Percentiles rank a stretch among this genome's conserved stretches.
Conservation (phyloP, 331 rosid genomes). For the Ulmus americana region DNA sequence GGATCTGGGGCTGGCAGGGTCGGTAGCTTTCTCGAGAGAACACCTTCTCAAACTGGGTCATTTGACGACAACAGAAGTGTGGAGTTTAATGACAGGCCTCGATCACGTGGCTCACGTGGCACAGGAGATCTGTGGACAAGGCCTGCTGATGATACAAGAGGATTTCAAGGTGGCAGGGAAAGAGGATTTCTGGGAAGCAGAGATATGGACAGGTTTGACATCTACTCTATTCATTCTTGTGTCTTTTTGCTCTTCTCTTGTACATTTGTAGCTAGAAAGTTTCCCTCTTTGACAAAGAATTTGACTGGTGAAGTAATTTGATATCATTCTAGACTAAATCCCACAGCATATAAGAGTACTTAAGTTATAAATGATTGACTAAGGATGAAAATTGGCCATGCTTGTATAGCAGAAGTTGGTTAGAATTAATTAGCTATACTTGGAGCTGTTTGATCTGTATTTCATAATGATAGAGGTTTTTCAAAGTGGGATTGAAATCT, state of each 20-base stretch:
- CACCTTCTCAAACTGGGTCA: conserved; percentile 67
- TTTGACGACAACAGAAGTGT: conserved; percentile 63
- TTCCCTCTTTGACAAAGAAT: background rate
- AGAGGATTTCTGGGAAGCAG: conserved; percentile 66
- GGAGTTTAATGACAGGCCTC: conserved; percentile 65
- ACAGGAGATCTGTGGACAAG: conserved; percentile 60
- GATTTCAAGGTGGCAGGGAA: conserved; percentile 62
- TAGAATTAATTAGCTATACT: too few relatives aligned
- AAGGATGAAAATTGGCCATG: too few relatives aligned
- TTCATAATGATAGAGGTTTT: too few relatives aligned
- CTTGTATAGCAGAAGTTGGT: too few relatives aligned
- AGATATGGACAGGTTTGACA: conserved; percentile 58
- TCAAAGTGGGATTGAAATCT: too few relatives aligned
- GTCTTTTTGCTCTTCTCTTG: background rate
- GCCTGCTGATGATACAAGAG: conserved; percentile 71
- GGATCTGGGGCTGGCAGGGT: conserved; percentile 34
- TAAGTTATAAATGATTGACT: too few relatives aligned
- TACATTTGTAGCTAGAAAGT: background rate
- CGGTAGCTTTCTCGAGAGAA: conserved; percentile 51
- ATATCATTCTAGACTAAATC: too few relatives aligned
- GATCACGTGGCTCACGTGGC: conserved; percentile 78
- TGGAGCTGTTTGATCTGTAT: too few relatives aligned
- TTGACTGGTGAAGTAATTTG: too few relatives aligned
- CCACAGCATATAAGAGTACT: too few relatives aligned
- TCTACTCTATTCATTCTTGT: conserved; percentile 12